Percentiles rank a stretch among this genome's conserved stretches.
Evolutionary conservation across 2,329 filamentous ascomycete genomes (phyloP).

Genomic region (Alternaria sp.): DNA sequence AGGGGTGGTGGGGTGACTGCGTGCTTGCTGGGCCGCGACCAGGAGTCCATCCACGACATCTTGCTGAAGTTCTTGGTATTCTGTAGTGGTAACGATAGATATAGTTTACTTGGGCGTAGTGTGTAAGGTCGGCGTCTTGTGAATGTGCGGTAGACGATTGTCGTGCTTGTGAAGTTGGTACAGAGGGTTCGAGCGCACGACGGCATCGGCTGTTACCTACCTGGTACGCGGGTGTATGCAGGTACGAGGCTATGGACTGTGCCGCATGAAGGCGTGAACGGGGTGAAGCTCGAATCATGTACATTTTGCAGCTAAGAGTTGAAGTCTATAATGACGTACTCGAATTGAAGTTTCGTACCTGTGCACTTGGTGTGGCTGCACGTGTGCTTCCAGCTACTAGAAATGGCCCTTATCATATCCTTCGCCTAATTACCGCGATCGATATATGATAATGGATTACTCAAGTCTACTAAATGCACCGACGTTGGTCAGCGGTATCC

Average conservation of each 20-base stretch:
- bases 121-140: not conserved
- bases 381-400: not conserved
- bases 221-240: conserved; percentile 4
- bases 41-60: conserved; percentile 60
- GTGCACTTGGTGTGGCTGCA: conserved; percentile 1
- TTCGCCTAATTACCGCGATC: not conserved
- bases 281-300: not conserved
- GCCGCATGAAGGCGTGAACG: not conserved
- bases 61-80: conserved; percentile 17
- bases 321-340: conserved; percentile 5
- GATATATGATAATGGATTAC: not conserved
- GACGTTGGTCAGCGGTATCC: not conserved
- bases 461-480: not conserved
- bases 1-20: conserved; percentile 58
- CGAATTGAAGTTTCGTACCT: conserved; percentile 2
- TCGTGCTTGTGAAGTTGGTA: conserved; percentile 3
- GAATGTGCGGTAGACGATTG: not conserved
- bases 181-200: conserved; percentile 25
- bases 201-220: conserved; percentile 28
- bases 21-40: conserved; percentile 53
- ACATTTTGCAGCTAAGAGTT: not conserved
- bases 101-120: not conserved
- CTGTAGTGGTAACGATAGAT: not conserved
- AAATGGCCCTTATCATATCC: not conserved
- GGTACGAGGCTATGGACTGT: not conserved